Evolutionary conservation across 1,284 basidiomycete genomes (phyloP).

Genomic region (Puccinia coronata): DNA sequence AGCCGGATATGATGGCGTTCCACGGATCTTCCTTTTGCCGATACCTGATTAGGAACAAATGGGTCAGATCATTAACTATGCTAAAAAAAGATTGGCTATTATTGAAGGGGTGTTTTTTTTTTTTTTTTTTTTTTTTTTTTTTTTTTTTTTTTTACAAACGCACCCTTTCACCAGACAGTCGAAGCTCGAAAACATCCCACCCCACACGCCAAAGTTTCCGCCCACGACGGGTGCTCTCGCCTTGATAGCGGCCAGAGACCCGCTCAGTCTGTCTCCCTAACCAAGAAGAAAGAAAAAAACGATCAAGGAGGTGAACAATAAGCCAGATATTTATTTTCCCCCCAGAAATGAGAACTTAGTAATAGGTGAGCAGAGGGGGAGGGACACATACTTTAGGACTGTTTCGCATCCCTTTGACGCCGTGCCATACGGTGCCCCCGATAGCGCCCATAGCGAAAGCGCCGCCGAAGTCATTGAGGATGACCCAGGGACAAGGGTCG

Average conservation of each 20-base stretch:
- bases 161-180: constrained; percentile 97
- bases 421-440: constrained; percentile 97
- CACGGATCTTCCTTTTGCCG: constrained; percentile 99
- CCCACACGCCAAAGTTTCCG: constrained; percentile 97
- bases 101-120: too few species aligned
- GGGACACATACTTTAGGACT: constrained; percentile 75
- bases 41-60: constrained; percentile 56
- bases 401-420: constrained; percentile 96
- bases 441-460: constrained; percentile 91
- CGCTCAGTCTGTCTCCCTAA: constrained; percentile 88
- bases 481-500: constrained; percentile 80
- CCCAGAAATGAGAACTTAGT: background rate
- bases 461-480: constrained; percentile 97
- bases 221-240: constrained; percentile 96
- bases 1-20: constrained; percentile 98
- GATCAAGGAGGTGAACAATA: background rate
- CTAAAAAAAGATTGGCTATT: too few species aligned
- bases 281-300: background rate
- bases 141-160: too few species aligned
- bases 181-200: constrained; percentile 85
- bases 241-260: constrained; percentile 94
- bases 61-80: background rate
- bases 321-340: background rate
- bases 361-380: background rate
- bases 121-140: too few species aligned